Conservation (phyloP, 768 basidiomycete species). For the Russula compacta region DNA sequence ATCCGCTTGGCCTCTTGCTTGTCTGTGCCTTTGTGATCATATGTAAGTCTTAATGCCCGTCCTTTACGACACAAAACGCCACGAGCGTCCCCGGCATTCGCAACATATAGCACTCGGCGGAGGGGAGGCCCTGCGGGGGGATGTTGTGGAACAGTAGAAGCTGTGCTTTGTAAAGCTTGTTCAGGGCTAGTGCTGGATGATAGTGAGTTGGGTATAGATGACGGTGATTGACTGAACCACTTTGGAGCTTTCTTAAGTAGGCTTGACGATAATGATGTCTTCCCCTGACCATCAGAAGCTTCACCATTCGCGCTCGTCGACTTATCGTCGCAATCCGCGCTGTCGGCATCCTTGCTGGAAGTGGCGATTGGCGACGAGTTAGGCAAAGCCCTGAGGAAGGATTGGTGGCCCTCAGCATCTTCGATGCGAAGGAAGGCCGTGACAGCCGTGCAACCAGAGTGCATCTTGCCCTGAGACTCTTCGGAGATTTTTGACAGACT, state of each 20-base stretch:
- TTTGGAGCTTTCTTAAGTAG: conserved; percentile 12
- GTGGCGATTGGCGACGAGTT: background rate
- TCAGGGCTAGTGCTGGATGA: conserved; percentile 11
- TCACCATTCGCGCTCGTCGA: conserved; percentile 7
- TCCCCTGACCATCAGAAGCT: conserved; percentile 2
- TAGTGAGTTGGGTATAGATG: conserved; percentile 15
- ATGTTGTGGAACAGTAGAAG: conserved; percentile 15
- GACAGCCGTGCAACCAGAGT: conserved; percentile 95
- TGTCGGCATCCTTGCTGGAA: background rate
- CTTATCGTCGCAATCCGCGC: conserved; percentile 2
- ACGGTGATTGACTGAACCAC: conserved; percentile 17
- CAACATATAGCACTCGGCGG: conserved; percentile 81
- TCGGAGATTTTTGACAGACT: conserved; percentile 77
- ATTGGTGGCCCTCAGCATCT: conserved; percentile 63
- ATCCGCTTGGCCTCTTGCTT: conserved; percentile 97
- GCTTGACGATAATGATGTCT: conserved; percentile 10
- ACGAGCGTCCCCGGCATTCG: conserved; percentile 94
- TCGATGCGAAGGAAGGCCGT: conserved; percentile 93
- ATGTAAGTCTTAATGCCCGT: conserved; percentile 86
- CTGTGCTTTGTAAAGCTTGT: conserved; percentile 13
- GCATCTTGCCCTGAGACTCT: conserved; percentile 83
- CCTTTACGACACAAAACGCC: conserved; percentile 89
- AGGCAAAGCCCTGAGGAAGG: conserved; percentile 37
- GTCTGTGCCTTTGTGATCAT: conserved; percentile 98
- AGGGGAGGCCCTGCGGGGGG: conserved; percentile 28